Evolutionary conservation across 306 rosid species (phyloP).

Genomic region (Hippophae gyantsensis): DNA sequence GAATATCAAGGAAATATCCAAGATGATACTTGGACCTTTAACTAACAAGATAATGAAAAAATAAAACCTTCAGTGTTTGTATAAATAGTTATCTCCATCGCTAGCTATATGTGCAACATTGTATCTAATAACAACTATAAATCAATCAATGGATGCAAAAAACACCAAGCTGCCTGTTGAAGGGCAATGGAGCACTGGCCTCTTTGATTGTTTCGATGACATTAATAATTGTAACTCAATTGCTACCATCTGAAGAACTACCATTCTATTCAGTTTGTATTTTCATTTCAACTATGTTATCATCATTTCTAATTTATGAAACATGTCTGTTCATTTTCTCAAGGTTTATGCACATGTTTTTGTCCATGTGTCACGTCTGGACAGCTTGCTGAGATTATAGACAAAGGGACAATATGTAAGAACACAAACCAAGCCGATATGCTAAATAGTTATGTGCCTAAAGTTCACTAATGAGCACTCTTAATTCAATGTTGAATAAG

Average conservation of each 20-base stretch:
- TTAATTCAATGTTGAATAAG: neutral
- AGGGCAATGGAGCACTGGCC: constrained; percentile 29
- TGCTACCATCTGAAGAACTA: neutral
- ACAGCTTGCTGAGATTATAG: constrained; percentile 21
- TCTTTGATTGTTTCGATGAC: constrained; percentile 23
- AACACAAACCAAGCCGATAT: neutral
- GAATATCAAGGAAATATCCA: no score
- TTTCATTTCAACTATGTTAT: no score
- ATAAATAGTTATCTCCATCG: no score
- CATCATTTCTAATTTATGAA: neutral
- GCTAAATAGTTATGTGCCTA: no score
- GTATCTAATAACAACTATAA: neutral
- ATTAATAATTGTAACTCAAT: constrained; percentile 9
- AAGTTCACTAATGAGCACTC: no score
- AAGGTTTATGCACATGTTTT: constrained; percentile 15
- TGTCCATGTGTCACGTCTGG: constrained; percentile 23
- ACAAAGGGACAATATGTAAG: constrained; percentile 22
- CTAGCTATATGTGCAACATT: no score
- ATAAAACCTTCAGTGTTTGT: no score
- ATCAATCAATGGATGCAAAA: neutral
- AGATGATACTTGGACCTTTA: no score
- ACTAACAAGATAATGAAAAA: no score
- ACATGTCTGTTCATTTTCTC: neutral
- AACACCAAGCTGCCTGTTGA: constrained; percentile 1
- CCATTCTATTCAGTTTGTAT: neutral